Base-by-base conservation (phyloP, 805 yeast species). In the Candida khao-thaluensis region DNA sequence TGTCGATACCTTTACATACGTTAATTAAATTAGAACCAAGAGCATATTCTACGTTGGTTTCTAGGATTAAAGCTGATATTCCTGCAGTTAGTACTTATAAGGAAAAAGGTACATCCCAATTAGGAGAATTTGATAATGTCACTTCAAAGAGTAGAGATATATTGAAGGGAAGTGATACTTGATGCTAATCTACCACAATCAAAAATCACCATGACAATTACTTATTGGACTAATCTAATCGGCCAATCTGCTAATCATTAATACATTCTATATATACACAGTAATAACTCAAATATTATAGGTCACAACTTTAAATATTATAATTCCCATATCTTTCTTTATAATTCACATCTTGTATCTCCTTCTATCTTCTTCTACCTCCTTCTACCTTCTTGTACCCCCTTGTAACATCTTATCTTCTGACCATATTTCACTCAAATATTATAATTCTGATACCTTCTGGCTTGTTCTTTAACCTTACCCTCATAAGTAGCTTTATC, bases 81-180 rank as follows among this genome's bases (percentile, higher is more conserved):
- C 99, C 99, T 2, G 99, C 99, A 0, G 99, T 93, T 4, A 82
- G 91, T 52, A 93, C 99, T 0, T 93, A 91, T 61, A 86, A 95
- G 52, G 96, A 89, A 53, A 91, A 82, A 65, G 99, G 99, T 7
- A 88, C 95, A 1, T 72, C 79, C 5, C 79, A 77, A 56, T 65
- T 77, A 46, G 82, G 82, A 3, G 82, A 77, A 52, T 60, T 69
- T 34, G 60, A 50, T 3, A 56, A 60, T 33, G 61, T 62, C 36
- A 49, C 57, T 22, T 51, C 58, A 25, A 71, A 72, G 55, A 72
- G 74, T 37, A 74, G 81, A 46, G 79, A 74, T 48, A 61, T 77
- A 39, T 74, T 77, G 34, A 71, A 61, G 41, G 63, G 64, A 34
- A 60, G 65, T 43, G 58, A 45, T 30, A 27, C n/a, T n/a, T n/a